Conservation (phyloP, 257 asterid genomes). For the Nicotiana otophora region DNA sequence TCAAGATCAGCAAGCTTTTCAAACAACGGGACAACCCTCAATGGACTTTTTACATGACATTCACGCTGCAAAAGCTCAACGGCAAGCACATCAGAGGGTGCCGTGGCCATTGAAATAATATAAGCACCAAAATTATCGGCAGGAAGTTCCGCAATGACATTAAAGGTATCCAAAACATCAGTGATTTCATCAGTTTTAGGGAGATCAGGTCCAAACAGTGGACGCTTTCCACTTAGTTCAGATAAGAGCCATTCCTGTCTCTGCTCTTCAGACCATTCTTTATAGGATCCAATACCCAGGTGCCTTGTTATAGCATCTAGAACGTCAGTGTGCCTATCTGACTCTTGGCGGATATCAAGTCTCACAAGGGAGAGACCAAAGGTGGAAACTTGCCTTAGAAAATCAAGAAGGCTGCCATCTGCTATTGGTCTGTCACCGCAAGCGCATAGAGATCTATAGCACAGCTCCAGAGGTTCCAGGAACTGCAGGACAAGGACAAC, state of each 20-base stretch:
- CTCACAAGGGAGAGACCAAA: conserved; percentile 87
- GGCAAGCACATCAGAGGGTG: conserved; percentile 94
- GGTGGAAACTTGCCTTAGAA: conserved; percentile 87
- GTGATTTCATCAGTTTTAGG: conserved; percentile 86
- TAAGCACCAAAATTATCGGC: conserved; percentile 81
- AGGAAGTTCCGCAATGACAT: conserved; percentile 78
- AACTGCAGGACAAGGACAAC: conserved; percentile 40
- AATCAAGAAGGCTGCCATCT: conserved; percentile 95
- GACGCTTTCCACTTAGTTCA: conserved; percentile 82
- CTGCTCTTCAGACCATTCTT: conserved; percentile 77
- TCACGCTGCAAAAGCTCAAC: conserved; percentile 89
- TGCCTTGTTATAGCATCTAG: conserved; percentile 78
- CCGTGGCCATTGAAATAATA: conserved; percentile 90
- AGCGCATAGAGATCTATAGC: conserved; percentile 82
- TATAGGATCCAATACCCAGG: conserved; percentile 83
- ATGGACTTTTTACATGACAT: conserved; percentile 62
- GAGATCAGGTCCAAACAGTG: conserved; percentile 83
- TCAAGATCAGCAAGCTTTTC: conserved; percentile 95
- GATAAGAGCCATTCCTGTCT: conserved; percentile 92
- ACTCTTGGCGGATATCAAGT: conserved; percentile 93
- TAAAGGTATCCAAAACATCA: conserved; percentile 73
- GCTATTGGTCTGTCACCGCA: conserved; percentile 86
- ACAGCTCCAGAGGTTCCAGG: conserved; percentile 92
- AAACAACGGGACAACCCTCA: conserved; percentile 81
- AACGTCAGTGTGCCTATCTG: conserved; percentile 89